Evolutionary conservation across 305 asterid genomes (phyloP), one percentile per base, ranked within the genome.

Genomic region (Fraxinus sp.): DNA sequence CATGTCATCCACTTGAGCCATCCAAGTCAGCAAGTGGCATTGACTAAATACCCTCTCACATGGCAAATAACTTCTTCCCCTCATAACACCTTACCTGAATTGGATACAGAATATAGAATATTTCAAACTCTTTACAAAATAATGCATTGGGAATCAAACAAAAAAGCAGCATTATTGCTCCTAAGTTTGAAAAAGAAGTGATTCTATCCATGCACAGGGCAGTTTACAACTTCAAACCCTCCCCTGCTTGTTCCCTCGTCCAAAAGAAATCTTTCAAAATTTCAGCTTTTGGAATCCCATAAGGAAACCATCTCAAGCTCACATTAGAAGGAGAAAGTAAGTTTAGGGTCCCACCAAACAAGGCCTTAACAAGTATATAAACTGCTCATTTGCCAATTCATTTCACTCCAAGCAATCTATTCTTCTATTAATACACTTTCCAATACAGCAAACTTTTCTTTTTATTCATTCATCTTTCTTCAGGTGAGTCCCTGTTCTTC

Each of bases 61-160:
- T 81, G 84, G 37, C 92, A 87, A 74, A 55, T 89, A 88, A 84
- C 83, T 28, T 79, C 92, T 85, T 74, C 94, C 94, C 92, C 94
- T 88, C 92, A 88, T 91, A 91, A 87, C 39, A 52, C 92, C 92
- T 86, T 55, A 41, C 85, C 72, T 26, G 75, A 89, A 81, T 85
- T 88, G 92, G 91, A 88, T 88, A 85, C 74, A 83, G 92, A 88
- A 89, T 82, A 88, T 78, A 75, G 73, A 64, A 64, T 80, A 74
- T 59, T 82, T 78, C 44, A 74, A 84, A 57, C 84, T 74, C 88
- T 83, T 89, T 82, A 46, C 82, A 35, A 32, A 89, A 91, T 89
- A 89, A 90, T 89, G 90, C 91, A 85, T 59, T 37, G 79, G 77
- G 95, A 90, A 91, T 90, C 84, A 77, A 79, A 36, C 33, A 57